Evolutionary conservation across 805 yeast genomes (phyloP).

Genomic region (Spathaspora sp.): DNA sequence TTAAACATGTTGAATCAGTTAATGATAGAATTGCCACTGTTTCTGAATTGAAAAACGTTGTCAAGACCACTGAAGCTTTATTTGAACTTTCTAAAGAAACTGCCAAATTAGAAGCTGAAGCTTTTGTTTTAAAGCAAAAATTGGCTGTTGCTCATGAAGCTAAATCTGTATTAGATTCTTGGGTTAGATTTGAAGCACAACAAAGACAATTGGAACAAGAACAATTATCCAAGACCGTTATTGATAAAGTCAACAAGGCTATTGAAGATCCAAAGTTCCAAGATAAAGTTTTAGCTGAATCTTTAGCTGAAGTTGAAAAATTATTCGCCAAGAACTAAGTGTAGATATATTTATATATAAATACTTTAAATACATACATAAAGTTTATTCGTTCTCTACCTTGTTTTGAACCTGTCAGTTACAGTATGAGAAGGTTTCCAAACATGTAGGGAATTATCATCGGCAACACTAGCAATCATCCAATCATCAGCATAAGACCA

Average conservation of each 20-base stretch:
- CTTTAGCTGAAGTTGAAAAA: constrained; percentile 89
- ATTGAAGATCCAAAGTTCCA: constrained; percentile 87
- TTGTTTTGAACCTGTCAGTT: constrained; percentile 1
- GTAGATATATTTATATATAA: background rate
- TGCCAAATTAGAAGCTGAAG: constrained; percentile 90
- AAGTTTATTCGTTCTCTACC: background rate
- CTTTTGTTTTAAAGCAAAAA: constrained; percentile 89
- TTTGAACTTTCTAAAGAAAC: constrained; percentile 96
- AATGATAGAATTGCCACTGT: constrained; percentile 88
- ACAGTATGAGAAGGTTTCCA: constrained; percentile 61
- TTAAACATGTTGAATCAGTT: constrained; percentile 88
- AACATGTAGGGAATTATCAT: constrained; percentile 82
- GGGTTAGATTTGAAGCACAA: constrained; percentile 98
- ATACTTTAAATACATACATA: background rate
- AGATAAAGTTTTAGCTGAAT: constrained; percentile 84
- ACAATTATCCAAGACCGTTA: constrained; percentile 82
- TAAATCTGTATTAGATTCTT: constrained; percentile 91
- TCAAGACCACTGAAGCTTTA: constrained; percentile 82
- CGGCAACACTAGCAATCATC: constrained; percentile 73
- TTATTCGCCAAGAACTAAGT: constrained; percentile 53
- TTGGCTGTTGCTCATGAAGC: constrained; percentile 88
- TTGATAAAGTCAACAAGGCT: constrained; percentile 84
- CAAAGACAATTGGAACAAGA: constrained; percentile 95
- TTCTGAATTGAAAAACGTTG: constrained; percentile 86
- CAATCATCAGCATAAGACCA: constrained; percentile 77